Conservation (phyloP, 2,329 filamentous ascomycete genomes). For the Ophiostoma australiae region DNA sequence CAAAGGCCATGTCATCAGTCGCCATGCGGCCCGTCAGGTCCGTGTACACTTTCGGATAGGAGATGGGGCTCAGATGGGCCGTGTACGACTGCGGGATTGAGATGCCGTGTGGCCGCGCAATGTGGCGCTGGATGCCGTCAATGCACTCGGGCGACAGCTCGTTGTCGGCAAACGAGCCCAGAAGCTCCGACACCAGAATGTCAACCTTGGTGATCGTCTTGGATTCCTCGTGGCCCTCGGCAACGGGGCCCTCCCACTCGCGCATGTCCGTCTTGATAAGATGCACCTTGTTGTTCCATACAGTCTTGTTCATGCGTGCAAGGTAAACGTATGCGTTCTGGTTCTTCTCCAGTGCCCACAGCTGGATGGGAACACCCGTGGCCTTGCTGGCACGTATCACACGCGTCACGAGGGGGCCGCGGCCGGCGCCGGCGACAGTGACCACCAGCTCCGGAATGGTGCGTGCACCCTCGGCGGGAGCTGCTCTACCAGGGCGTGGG, state of each 20-base stretch:
- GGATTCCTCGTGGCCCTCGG: constrained; percentile 40
- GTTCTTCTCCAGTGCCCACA: constrained; percentile 97
- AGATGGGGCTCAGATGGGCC: constrained; percentile 86
- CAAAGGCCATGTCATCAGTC: constrained; percentile 67
- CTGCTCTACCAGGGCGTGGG: constrained; percentile 48
- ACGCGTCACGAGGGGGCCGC: constrained; percentile 85
- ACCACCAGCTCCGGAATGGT: constrained; percentile 56
- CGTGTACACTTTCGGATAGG: constrained; percentile 76
- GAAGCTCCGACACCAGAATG: constrained; percentile 87
- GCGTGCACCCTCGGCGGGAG: constrained; percentile 22
- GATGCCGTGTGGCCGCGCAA: constrained; percentile 74
- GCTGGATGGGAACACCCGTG: constrained; percentile 71
- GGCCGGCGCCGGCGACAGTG: constrained; percentile 87
- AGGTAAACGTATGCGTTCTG: constrained; percentile 94
- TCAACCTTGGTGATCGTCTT: constrained; percentile 66
- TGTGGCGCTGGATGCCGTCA: constrained; percentile 87
- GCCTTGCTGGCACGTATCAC: constrained; percentile 73
- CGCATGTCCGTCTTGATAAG: constrained; percentile 97
- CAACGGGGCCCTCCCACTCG: constrained; percentile 78
- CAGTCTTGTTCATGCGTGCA: constrained; percentile 72
- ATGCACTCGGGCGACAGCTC: constrained; percentile 92
- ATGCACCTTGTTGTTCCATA: constrained; percentile 77
- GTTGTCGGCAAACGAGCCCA: constrained; percentile 95
- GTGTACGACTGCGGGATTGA: constrained; percentile 93
- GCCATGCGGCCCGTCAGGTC: constrained; percentile 64